phyloP scores from a whole-genome alignment of 352 stramenopile species.

The Phytophthora lateralis region DNA sequence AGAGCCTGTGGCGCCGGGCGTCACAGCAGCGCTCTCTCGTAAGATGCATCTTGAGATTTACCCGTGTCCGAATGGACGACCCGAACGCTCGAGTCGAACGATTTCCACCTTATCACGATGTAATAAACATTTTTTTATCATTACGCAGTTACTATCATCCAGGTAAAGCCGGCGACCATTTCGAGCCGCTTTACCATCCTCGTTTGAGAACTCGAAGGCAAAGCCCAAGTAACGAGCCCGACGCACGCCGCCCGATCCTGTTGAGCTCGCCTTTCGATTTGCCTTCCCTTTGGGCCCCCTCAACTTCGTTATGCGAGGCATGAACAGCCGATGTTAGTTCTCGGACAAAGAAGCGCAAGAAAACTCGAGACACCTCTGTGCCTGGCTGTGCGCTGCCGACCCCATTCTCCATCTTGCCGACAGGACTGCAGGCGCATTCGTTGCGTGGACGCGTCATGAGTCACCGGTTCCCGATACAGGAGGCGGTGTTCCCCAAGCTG shows the following conservation, averaged over 20 bases:
- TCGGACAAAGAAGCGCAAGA: conserved; percentile 34
- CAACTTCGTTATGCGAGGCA: background rate
- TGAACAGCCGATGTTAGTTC: conserved; percentile 29
- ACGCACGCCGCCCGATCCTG: conserved; percentile 19
- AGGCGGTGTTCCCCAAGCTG: conserved; percentile 42
- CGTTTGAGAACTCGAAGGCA: background rate
- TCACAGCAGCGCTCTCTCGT: conserved; percentile 17
- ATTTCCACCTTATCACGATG: background rate
- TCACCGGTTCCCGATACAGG: conserved; percentile 43
- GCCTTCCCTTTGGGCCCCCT: conserved; percentile 2
- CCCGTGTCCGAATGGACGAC: conserved; percentile 19
- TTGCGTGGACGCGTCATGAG: conserved; percentile 23
- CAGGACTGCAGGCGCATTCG: conserved; percentile 8
- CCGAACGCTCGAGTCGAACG: background rate
- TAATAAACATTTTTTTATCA: too few relatives aligned
- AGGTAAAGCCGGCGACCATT: background rate
- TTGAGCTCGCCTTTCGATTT: conserved; percentile 28
- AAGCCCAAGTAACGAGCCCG: conserved; percentile 6
- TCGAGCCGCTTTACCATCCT: conserved; percentile 16
- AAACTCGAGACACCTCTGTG: conserved; percentile 9
- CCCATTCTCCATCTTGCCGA: conserved; percentile 36
- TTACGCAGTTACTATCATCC: background rate
- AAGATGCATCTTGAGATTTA: conserved; percentile 29
- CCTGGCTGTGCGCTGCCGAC: conserved; percentile 13
- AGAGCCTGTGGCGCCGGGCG: conserved; percentile 27